These are phyloP conservation scores for Irpex sp. DNA, from an alignment of 1,284 basidiomycete species.

Conservation along the genomic window DNA sequence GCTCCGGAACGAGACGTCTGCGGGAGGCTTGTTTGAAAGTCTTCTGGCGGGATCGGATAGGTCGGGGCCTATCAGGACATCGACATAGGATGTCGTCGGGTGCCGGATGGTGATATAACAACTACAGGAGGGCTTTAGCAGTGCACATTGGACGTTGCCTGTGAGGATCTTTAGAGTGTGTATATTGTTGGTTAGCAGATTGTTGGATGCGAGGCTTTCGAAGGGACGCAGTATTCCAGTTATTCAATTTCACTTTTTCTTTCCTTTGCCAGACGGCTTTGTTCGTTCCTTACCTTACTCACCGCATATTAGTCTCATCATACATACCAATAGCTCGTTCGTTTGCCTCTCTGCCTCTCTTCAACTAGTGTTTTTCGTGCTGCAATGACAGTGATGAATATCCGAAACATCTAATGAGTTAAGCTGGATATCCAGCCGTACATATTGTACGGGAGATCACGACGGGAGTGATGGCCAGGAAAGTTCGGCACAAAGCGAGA, in stretches of 20 bases:
- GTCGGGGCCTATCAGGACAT: constrained; percentile 12
- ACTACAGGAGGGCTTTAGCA: not conserved
- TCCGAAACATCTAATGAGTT: not conserved
- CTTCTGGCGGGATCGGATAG: constrained; percentile 82
- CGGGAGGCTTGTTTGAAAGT: constrained; percentile 81
- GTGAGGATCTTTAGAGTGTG: not conserved
- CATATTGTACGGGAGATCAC: not conserved
- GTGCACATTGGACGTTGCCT: not conserved
- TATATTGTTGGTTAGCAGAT: not conserved
- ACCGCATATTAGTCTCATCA: constrained; percentile 1
- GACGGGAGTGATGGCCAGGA: constrained; percentile 20
- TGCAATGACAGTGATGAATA: constrained; percentile 4
- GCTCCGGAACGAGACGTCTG: constrained; percentile 82
- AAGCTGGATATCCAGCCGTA: not conserved
- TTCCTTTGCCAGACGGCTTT: not conserved
- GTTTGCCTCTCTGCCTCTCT: constrained; percentile 2
- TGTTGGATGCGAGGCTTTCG: not conserved
- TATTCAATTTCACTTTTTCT: not conserved
- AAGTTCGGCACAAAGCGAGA: constrained; percentile 64
- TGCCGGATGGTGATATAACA: not conserved
- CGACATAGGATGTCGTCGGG: not conserved
- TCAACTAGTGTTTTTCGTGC: constrained; percentile 3
- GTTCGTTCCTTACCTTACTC: constrained; percentile 6
- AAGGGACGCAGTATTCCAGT: too few species aligned
- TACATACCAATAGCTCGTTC: not conserved